Conservation (phyloP, 495 filamentous ascomycete genomes). For the Sordaria brevicollis region DNA sequence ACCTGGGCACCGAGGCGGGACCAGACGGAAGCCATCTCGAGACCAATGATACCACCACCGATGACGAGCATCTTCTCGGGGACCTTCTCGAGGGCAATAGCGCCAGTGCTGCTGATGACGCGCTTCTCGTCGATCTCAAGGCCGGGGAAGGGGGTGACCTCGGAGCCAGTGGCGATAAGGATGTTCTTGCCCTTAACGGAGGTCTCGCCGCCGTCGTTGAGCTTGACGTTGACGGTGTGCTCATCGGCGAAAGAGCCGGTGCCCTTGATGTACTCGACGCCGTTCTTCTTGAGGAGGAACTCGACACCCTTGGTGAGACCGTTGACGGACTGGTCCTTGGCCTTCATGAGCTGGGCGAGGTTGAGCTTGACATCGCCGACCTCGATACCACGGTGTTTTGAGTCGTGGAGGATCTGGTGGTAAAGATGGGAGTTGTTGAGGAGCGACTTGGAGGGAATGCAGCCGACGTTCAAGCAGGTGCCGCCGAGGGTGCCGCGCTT, state of each 20-base stretch:
- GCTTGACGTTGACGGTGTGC: conserved; percentile 83
- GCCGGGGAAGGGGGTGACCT: conserved; percentile 92
- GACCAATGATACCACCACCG: conserved; percentile 95
- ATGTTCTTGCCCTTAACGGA: conserved; percentile 88
- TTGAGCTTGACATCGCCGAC: conserved; percentile 96
- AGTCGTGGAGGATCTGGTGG: conserved; percentile 95
- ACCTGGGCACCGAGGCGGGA: conserved; percentile 86
- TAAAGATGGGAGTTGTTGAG: conserved; percentile 99
- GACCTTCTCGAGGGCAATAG: conserved; percentile 77
- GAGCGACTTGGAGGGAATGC: conserved; percentile 97
- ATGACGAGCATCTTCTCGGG: conserved; percentile 98
- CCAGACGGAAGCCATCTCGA: conserved; percentile 99
- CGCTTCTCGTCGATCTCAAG: conserved; percentile 94
- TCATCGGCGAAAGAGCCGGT: conserved; percentile 77
- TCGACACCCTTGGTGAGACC: conserved; percentile 95
- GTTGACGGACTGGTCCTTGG: conserved; percentile 83
- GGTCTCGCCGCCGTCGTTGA: conserved; percentile 80
- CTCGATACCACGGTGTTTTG: conserved; percentile 87
- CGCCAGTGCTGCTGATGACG: conserved; percentile 92
- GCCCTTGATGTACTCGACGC: conserved; percentile 93
- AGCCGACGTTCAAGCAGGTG: conserved; percentile 97
- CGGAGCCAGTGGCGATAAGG: conserved; percentile 88
- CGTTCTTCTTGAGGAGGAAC: conserved; percentile 97
- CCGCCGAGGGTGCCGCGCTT: conserved; percentile 93
- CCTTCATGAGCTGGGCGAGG: conserved; percentile 91